phyloP scores from a whole-genome alignment of 768 basidiomycete genomes.

The Panellus pusillus region DNA sequence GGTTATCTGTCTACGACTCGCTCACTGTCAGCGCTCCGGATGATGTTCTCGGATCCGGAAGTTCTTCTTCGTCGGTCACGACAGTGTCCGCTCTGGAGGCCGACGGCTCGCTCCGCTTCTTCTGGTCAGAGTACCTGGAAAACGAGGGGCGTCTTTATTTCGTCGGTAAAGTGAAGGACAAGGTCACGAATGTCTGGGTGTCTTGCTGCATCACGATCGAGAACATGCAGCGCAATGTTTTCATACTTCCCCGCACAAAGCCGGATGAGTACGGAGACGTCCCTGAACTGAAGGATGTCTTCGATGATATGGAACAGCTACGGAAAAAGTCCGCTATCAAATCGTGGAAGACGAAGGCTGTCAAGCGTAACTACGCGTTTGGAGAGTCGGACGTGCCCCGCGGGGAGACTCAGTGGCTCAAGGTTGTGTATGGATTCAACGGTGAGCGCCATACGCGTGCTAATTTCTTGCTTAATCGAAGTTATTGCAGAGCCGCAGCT shows the following conservation, averaged over 20 bases:
- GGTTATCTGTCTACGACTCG: slow-evolving; percentile 77
- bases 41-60: slow-evolving; percentile 47
- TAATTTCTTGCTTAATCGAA: background rate
- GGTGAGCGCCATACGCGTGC: slow-evolving; percentile 47
- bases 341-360: slow-evolving; percentile 79
- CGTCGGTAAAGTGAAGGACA: slow-evolving; percentile 88
- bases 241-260: slow-evolving; percentile 76
- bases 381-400: slow-evolving; percentile 80
- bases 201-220: slow-evolving; percentile 81
- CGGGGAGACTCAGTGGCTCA: slow-evolving; percentile 84
- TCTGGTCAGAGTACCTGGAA: slow-evolving; percentile 96
- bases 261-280: slow-evolving; percentile 59
- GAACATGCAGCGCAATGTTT: slow-evolving; percentile 87
- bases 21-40: slow-evolving; percentile 63
- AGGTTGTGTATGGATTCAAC: slow-evolving; percentile 88
- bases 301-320: slow-evolving; percentile 79
- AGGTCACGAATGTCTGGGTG: slow-evolving; percentile 63
- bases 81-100: slow-evolving; percentile 67
- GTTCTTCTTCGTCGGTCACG: slow-evolving; percentile 34
- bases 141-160: slow-evolving; percentile 83
- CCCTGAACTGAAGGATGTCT: slow-evolving; percentile 70
- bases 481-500: slow-evolving; percentile 63
- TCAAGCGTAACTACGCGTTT: slow-evolving; percentile 90
- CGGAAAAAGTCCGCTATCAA: slow-evolving; percentile 72
- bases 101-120: slow-evolving; percentile 87